Conservation (phyloP, 805 yeast species). For the Saccharomycopsis olivae region DNA sequence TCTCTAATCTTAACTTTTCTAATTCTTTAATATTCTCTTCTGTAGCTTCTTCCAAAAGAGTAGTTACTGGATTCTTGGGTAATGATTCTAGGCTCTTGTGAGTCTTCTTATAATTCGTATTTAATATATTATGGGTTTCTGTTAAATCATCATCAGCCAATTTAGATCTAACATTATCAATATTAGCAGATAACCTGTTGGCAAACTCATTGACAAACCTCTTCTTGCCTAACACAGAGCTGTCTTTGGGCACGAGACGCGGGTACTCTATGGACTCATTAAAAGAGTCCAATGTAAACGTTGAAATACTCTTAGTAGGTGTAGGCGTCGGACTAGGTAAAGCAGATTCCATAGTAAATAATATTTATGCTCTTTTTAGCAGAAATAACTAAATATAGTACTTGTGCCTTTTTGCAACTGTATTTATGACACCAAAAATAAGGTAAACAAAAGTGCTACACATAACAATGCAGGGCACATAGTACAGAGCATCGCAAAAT, state of each 20-base stretch:
- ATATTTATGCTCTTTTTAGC: neutral
- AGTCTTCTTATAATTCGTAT: neutral
- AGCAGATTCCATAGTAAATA: conserved; percentile 3
- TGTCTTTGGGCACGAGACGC: too few species aligned
- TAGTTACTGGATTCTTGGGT: conserved; percentile 12
- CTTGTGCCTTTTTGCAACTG: neutral
- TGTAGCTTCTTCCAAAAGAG: conserved; percentile 7
- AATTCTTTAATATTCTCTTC: conserved; percentile 2
- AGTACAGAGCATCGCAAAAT: neutral
- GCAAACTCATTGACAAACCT: conserved; percentile 2
- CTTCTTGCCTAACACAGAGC: too few species aligned
- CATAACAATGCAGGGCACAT: neutral
- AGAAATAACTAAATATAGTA: neutral
- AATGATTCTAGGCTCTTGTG: conserved; percentile 8
- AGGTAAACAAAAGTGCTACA: too few species aligned
- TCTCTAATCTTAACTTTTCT: conserved; percentile 2
- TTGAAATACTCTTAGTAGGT: conserved; percentile 7
- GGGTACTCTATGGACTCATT: conserved; percentile 8
- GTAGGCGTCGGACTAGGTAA: conserved; percentile 6
- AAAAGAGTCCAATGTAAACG: conserved; percentile 6
- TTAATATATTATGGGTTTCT: conserved; percentile 10
- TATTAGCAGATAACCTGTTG: conserved; percentile 1
- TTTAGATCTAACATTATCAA: neutral
- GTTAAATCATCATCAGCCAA: conserved; percentile 5
- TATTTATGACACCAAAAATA: too few species aligned